A percentile compares a stretch with the other conserved stretches of the same genome.
These are phyloP conservation scores for Chalciporus sphaerocephalus DNA, from an alignment of 768 basidiomycete genomes.

Conservation along the genomic window DNA sequence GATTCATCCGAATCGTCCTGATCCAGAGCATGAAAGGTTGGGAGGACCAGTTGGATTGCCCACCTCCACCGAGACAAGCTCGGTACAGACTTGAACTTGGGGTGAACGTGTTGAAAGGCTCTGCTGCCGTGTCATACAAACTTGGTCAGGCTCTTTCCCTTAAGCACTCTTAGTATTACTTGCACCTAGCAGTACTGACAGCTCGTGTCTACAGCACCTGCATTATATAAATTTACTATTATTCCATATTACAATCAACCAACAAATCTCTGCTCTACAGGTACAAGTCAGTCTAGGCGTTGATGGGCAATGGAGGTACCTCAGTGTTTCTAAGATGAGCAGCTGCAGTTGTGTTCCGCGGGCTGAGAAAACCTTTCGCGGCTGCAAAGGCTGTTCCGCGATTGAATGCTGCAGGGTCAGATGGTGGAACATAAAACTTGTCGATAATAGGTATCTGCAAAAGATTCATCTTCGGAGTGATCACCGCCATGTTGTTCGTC, in stretches of 20 bases:
- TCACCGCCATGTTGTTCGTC: slow-evolving; percentile 92
- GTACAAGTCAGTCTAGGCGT: not conserved
- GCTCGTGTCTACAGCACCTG: too few species aligned
- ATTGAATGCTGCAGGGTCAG: slow-evolving; percentile 65
- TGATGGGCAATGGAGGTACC: slow-evolving; percentile 21
- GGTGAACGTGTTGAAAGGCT: not conserved
- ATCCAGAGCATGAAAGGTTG: not conserved
- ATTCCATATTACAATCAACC: not conserved
- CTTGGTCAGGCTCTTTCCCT: not conserved
- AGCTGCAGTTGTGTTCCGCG: slow-evolving; percentile 38
- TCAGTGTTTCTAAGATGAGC: slow-evolving; percentile 18
- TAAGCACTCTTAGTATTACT: too few species aligned
- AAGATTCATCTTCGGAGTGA: slow-evolving; percentile 94
- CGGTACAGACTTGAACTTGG: not conserved
- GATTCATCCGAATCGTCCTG: slow-evolving; percentile 34
- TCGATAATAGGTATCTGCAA: slow-evolving; percentile 92
- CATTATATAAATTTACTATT: too few species aligned
- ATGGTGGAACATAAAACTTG: slow-evolving; percentile 86
- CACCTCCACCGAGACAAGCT: not conserved
- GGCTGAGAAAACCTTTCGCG: slow-evolving; percentile 78
- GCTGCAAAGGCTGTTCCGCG: slow-evolving; percentile 82
- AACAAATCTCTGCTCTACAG: slow-evolving; percentile 2
- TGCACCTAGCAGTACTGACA: too few species aligned
- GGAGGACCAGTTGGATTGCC: not conserved
- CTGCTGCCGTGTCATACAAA: slow-evolving; percentile 6